These are phyloP conservation scores for Beauveria caledonica DNA, from an alignment of 2,329 filamentous ascomycete species.

Conservation along the genomic window DNA sequence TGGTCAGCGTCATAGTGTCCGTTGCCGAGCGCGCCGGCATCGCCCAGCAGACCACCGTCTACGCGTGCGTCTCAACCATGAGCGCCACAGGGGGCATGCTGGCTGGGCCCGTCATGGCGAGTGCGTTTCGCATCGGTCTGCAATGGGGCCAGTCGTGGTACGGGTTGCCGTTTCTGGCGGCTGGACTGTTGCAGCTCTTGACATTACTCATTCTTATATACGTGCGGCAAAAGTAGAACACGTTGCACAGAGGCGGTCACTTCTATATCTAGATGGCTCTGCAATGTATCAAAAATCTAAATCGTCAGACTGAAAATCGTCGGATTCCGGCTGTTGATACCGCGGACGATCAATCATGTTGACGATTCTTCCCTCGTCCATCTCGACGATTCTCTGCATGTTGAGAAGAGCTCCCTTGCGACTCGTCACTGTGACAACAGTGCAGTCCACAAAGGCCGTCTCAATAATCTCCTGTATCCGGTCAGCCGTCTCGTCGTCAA, in stretches of 20 bases:
- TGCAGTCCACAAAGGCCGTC: slow-evolving; percentile 13
- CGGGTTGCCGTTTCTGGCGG: slow-evolving; percentile 5
- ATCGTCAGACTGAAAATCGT: background rate
- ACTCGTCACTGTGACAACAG: slow-evolving; percentile 13
- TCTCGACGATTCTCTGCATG: background rate
- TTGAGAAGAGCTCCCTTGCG: slow-evolving; percentile 7
- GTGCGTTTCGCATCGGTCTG: slow-evolving; percentile 2
- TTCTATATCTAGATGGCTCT: background rate
- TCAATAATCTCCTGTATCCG: slow-evolving; percentile 12
- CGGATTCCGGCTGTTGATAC: too few relatives aligned
- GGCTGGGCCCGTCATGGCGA: slow-evolving; percentile 3
- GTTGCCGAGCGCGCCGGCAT: background rate
- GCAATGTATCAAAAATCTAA: background rate
- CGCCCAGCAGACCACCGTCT: background rate
- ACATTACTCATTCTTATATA: slow-evolving; percentile 1
- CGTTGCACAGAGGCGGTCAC: too few relatives aligned
- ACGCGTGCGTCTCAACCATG: slow-evolving; percentile 1
- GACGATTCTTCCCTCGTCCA: background rate
- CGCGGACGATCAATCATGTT: slow-evolving; percentile 5
- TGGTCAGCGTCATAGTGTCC: slow-evolving; percentile 3
- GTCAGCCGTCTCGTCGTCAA: slow-evolving; percentile 14
- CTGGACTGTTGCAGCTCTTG: slow-evolving; percentile 1
- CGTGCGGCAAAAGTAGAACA: slow-evolving; percentile 1
- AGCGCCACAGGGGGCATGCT: background rate
- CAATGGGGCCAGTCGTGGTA: slow-evolving; percentile 10